Evolutionary conservation across 192 early-diverging fungal species (phyloP), one percentile per base, ranked within the genome.

Genomic region (Coemansia sp.): DNA sequence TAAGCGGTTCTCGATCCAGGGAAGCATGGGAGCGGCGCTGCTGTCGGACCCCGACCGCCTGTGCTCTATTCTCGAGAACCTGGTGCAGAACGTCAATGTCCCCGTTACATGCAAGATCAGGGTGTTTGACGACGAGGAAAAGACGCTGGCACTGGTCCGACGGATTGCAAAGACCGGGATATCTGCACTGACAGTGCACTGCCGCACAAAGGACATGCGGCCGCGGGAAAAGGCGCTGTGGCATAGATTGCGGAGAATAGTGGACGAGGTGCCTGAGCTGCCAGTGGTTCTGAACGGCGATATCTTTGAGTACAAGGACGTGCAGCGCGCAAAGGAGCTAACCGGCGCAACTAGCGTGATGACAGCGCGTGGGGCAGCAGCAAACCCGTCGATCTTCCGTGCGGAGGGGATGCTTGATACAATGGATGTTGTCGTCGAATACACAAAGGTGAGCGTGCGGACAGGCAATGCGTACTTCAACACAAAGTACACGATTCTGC

Each of bases 281-380:
- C 91, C 92, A 13, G 82, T 98, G 31, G 91, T 97, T 57, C 92
- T 92, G 1, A 98, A 98, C 74, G 96, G 96, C 10, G 96, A 98
- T 75, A 70, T 97, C 6, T 91, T 82, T 52, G 62, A 81, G 30
- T 82, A 81, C 33, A 74, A 68, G 2, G 89, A 96, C 63, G 75
- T 91, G 50, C 63, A 77, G 27, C 74, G 72, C 55, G 76, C 90
- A 8, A 86, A 82, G 55, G 77, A 86, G n/a, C 52, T 79, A 0
- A 83, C 88, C 6, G 83, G 86, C 17, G 79, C 81, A 0, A 87
- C 87, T 2, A 81, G 78, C 45, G 90, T 92, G 41, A 99, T 99
- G 97, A 79, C 93, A 61, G 96, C 97, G 11, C 86, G 97, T 17
- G 94, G 87, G 6, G 93, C 96, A 7, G 79, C 88, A 55, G 82